Base-by-base conservation (phyloP, 345 rosid genomes). In the Erodium maritimum region DNA sequence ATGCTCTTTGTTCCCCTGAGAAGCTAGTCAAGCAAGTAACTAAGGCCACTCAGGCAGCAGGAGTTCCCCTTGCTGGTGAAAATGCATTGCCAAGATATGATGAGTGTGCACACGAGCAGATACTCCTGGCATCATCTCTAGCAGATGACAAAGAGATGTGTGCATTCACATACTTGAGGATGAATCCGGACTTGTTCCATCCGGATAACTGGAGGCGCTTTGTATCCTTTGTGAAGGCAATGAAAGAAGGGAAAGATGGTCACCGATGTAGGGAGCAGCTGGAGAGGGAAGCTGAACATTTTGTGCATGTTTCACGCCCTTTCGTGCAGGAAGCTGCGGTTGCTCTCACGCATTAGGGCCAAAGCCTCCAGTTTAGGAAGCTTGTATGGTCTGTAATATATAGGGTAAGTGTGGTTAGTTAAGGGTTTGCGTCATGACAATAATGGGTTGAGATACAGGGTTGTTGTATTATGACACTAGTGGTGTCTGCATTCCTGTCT, bases 141-240 rank as follows among this genome's bases (percentile, higher is more conserved):
- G 74, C 18, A 2, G 79, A 68, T 34, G 71, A 69, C 25, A 68
- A 65, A 63, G 81, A 86, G 73, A 93, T 89, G 99, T 93, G 94
- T n/a, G 96, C 96, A 17, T 93, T 93, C 73, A 89, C 99, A 0
- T 93, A 93, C 75, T 67, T 93, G 68, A 85, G 99, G 74, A 89
- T 93, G 99, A 93, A 74, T 42, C 96, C 96, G 0, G 68, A 79
- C 37, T 55, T 93, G 59, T 93, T 93, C 37, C 82, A 88, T 18
- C 73, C 81, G 0, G 86, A 85, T 5, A 88, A 93, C 62, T 93
- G 99, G 96, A 80, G 96, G 53, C 73, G 67, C 21, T 93, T 93
- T n/a, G 95, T 93, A 20, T 76, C 78, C 11, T 89, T 93, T 46
- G 95, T 86, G 69, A 88, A 86, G 89, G 88, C 82, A 80, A 93